Base-by-base conservation (phyloP, 2,329 filamentous ascomycete genomes). In the Rugonectria rugulosa region DNA sequence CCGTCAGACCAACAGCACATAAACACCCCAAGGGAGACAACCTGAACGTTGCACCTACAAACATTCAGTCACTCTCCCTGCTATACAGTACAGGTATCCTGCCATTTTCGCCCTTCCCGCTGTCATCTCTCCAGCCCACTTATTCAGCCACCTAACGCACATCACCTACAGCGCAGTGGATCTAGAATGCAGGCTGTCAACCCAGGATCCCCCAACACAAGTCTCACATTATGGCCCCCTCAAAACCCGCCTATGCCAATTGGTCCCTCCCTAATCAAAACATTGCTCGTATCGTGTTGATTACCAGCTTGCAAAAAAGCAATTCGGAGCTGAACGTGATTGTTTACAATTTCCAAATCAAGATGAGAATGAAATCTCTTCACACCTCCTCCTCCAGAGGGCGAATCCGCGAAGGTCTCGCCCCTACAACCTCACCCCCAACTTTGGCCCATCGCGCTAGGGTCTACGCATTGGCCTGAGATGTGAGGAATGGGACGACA, bases 101-200 rank as follows among this genome's bases (percentile, higher is more conserved):
- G 24, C 43, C 44, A 29, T 48, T 53, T n/a, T n/a, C n/a, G n/a
- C n/a, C n/a, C n/a, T n/a, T n/a, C n/a, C 52, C 23, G 52, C 52
- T 54, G 52, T 49, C 51, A 54, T 48, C 29, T 19, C 43, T 23
- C 29, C 26, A 29, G 42, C 44, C 51, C 44, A 31, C 24, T 29
- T 48, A 31, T n/a, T 15, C 14, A 15, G 14, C 27, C 17, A 26
- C 21, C 46, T 54, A 54, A 44, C 43, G 51, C 31, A 36, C 36
- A 32, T 38, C 37, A 42, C 27, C 45, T 38, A n/a, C n/a, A n/a
- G n/a, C n/a, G n/a, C n/a, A n/a, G 44, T 54, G 51, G 51, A 54
- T 32, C 51, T 31, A 4, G 38, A 9, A 38, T 29, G 27, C 24
- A 29, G 37, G n/a, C n/a, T n/a, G n/a, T n/a, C n/a, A n/a, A n/a